phyloP scores from a whole-genome alignment of 2,329 filamentous ascomycete genomes.

The Botrytis galanthina region DNA sequence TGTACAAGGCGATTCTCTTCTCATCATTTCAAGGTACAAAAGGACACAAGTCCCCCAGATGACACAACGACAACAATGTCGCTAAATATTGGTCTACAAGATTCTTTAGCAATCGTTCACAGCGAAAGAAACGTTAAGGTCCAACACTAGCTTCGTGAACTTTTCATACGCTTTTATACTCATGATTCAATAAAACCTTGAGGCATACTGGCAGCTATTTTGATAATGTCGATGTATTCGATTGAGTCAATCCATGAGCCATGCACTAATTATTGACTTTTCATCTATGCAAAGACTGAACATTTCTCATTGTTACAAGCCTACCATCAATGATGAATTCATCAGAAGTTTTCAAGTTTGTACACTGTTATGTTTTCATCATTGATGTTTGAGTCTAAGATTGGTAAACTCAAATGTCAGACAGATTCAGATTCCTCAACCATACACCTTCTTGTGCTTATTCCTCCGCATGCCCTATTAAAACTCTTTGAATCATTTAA shows the following conservation, averaged over 20 bases:
- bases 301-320: accelerated
- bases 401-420: neutral
- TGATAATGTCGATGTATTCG: neutral
- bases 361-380: neutral
- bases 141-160: neutral
- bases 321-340: neutral
- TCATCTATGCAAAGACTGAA: neutral
- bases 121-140: neutral
- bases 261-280: neutral
- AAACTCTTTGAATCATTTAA: neutral
- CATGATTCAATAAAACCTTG: neutral
- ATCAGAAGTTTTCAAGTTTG: neutral
- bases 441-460: neutral
- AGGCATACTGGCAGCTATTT: neutral
- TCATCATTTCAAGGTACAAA: neutral
- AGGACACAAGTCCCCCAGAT: neutral
- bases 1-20: too few relatives aligned
- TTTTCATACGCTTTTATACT: neutral
- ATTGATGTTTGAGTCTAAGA: neutral
- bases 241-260: neutral
- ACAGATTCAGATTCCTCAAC: neutral
- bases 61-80: neutral
- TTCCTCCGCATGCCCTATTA: neutral
- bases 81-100: neutral
- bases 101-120: neutral